A percentile compares a stretch with the other conserved stretches of the same genome.
Evolutionary conservation across 805 yeast species (phyloP).

Genomic region (Zygosaccharomyces lentus): DNA sequence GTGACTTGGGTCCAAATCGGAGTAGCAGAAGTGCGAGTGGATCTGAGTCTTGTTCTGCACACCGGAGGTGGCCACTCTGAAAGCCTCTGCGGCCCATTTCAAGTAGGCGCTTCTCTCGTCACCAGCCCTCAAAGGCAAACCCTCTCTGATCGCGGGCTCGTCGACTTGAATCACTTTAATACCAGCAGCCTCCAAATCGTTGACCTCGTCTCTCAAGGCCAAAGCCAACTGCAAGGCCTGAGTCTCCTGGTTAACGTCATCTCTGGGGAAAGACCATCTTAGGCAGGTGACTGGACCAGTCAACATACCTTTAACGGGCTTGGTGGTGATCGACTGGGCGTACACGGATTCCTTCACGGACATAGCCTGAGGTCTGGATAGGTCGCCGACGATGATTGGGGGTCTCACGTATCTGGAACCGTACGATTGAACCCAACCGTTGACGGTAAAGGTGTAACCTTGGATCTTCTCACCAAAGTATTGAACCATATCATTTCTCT

Average conservation of each 20-base stretch:
- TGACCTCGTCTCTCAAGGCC: slow-evolving; percentile 97
- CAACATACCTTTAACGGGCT: slow-evolving; percentile 99
- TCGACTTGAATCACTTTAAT: slow-evolving; percentile 97
- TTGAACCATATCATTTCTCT: slow-evolving; percentile 99
- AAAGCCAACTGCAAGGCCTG: slow-evolving; percentile 96
- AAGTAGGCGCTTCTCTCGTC: slow-evolving; percentile 93
- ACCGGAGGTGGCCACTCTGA: slow-evolving; percentile 99
- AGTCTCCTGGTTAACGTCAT: slow-evolving; percentile 85
- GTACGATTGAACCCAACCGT: slow-evolving; percentile 99
- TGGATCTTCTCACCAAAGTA: slow-evolving; percentile 98
- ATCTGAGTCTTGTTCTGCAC: slow-evolving; percentile 93
- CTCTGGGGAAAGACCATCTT: slow-evolving; percentile 99
- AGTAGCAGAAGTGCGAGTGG: slow-evolving; percentile 99
- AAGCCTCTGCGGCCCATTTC: slow-evolving; percentile 98
- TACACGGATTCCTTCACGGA: slow-evolving; percentile 98
- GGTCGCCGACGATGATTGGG: slow-evolving; percentile 98
- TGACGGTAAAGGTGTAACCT: slow-evolving; percentile 97
- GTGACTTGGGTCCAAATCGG: slow-evolving; percentile 98
- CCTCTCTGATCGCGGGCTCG: slow-evolving; percentile 99
- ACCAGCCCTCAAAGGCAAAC: slow-evolving; percentile 98
- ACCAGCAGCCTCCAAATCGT: slow-evolving; percentile 98
- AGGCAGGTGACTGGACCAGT: slow-evolving; percentile 99
- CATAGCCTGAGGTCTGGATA: slow-evolving; percentile 97
- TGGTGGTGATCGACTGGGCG: slow-evolving; percentile 93
- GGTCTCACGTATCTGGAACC: slow-evolving; percentile 99